Percentiles rank a stretch among this genome's conserved stretches.
Conservation (phyloP, 139 green algal species). For the Picochlorum sp. region DNA sequence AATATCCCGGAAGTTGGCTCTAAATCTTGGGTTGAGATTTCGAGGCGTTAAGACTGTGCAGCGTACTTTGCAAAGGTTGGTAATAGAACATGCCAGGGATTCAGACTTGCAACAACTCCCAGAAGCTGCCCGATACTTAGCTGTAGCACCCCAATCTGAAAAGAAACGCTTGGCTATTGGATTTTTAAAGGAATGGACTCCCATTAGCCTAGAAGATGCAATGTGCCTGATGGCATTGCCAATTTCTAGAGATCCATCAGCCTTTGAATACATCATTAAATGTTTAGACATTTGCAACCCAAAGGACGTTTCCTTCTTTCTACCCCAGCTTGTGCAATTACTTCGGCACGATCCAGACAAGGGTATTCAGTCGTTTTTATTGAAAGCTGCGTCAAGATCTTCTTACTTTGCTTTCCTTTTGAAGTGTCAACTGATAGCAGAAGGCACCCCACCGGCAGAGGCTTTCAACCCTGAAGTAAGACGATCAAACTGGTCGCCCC, state of each 20-base stretch:
- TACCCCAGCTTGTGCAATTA: slow-evolving; percentile 88
- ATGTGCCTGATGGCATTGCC: slow-evolving; percentile 46
- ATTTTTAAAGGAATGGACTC: slow-evolving; percentile 38
- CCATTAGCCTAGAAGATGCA: slow-evolving; percentile 36
- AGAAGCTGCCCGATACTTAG: slow-evolving; percentile 41
- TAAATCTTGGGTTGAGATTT: slow-evolving; percentile 29
- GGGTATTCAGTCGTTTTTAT: slow-evolving; percentile 51
- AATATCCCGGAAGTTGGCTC: slow-evolving; percentile 47
- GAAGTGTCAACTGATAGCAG: slow-evolving; percentile 71
- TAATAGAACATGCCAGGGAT: slow-evolving; percentile 23
- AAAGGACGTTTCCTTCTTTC: slow-evolving; percentile 68
- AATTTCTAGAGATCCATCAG: slow-evolving; percentile 14
- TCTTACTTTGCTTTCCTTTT: slow-evolving; percentile 79
- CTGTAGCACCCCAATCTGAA: slow-evolving; percentile 7
- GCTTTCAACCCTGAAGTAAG: slow-evolving; percentile 58
- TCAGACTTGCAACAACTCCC: slow-evolving; percentile 33
- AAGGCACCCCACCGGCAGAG: slow-evolving; percentile 62
- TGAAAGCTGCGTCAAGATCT: slow-evolving; percentile 40
- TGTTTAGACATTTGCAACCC: slow-evolving; percentile 24
- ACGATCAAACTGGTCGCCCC: slow-evolving; percentile 71
- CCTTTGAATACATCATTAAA: slow-evolving; percentile 30
- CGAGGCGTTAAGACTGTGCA: background rate
- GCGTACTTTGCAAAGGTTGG: slow-evolving; percentile 26
- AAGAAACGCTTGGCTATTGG: slow-evolving; percentile 2
- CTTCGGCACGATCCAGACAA: slow-evolving; percentile 37